Evolutionary conservation across 2,329 filamentous ascomycete species (phyloP), one percentile per base, ranked within the genome.

Genomic region (Neonectria sp.): DNA sequence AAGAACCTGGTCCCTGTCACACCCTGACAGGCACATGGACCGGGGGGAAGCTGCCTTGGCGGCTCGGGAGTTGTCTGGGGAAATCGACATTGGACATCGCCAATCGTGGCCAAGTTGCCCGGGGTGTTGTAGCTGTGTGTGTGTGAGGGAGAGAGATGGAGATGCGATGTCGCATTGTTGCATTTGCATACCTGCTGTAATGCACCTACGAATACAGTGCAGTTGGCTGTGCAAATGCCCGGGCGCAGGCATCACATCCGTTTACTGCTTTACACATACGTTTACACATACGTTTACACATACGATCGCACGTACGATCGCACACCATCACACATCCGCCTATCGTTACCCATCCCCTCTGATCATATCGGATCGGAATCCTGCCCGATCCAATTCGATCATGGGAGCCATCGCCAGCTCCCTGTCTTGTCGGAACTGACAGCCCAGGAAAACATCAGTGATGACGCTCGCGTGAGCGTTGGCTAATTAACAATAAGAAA

Each of bases 1-100:
- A 48, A 24, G 46, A 59, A 21, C 55, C 61, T 61, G 37, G 65
- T 64, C 60, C 60, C 65, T 65, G 71, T 61, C 65, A 57, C 56
- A 49, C 64, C 57, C 45, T 21, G 63, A 62, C 59, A 65, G 63
- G 63, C 63, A 65, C 63, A 65, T 65, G 37, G 49, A 17, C 49
- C 25, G 27, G 45, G 46, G 51, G 25, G 24, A 17, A 6, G 17
- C 17, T 40, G 7, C n/a, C 40, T 55, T 65, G 49, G 33, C n/a
- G 51, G 51, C 49, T 51, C 48, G 25, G 27, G 21, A 53, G 45
- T 65, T 37, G 57, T 65, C 63, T 60, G 63, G 63, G 63, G 63
- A 65, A 65, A 65, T 66, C 63, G 60, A 49, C 40, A 15, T 17
- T 46, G 43, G 13, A 21, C 45, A 49, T 63, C 46, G 53, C 64